These are phyloP conservation scores for Pterocarpus santalinus DNA, from an alignment of 306 rosid genomes.

Conservation along the genomic window DNA sequence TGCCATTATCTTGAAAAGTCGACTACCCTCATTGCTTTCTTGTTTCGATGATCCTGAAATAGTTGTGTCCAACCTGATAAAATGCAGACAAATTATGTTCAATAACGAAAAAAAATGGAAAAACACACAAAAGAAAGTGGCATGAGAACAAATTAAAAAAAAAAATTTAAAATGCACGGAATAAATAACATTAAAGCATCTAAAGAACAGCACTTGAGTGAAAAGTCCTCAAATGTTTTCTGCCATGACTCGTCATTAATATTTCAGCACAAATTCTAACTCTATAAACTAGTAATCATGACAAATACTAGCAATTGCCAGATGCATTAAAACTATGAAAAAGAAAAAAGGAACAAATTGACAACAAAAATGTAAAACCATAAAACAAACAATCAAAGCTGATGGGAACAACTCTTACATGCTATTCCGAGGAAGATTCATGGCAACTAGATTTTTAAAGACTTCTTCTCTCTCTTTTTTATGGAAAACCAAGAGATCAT, in stretches of 20 bases:
- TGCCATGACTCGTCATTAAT: conserved; percentile 37
- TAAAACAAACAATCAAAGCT: conserved; percentile 35
- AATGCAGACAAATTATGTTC: conserved; percentile 21
- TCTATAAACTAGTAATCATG: conserved; percentile 33
- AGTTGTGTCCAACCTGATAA: conserved; percentile 94
- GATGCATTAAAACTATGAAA: conserved; percentile 10
- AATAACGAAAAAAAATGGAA: not conserved
- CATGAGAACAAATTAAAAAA: not conserved
- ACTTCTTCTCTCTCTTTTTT: conserved; percentile 98
- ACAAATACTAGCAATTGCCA: conserved; percentile 20
- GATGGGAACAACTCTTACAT: conserved; percentile 63
- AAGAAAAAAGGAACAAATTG: conserved; percentile 23
- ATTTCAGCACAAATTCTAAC: conserved; percentile 24
- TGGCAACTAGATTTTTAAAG: conserved; percentile 86
- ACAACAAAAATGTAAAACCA: conserved; percentile 30
- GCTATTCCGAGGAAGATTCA: conserved; percentile 99
- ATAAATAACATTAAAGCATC: conserved; percentile 28
- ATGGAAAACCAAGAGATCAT: conserved; percentile 98
- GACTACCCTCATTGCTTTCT: conserved; percentile 94
- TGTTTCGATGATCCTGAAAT: conserved; percentile 97
- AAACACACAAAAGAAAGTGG: not conserved
- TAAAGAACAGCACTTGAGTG: conserved; percentile 12
- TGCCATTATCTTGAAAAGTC: conserved; percentile 88
- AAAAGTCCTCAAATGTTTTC: conserved; percentile 27
- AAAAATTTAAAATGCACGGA: conserved; percentile 22